Conservation (phyloP, 2,329 filamentous ascomycete species). For the Lecanicillium sp. region DNA sequence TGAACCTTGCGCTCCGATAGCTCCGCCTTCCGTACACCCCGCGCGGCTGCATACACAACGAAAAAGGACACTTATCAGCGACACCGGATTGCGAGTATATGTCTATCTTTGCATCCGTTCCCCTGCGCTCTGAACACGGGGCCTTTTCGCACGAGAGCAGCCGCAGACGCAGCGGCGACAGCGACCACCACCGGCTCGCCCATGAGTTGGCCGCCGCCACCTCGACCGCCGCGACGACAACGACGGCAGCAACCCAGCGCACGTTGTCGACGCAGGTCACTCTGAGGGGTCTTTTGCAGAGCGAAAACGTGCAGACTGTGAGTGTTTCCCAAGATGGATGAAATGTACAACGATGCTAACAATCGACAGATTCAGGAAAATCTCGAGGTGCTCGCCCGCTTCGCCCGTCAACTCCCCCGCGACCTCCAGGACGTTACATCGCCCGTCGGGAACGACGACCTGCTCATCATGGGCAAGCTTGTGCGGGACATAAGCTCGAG, state of each 20-base stretch:
- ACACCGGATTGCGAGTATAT: not conserved
- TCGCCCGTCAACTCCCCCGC: slow-evolving; percentile 8
- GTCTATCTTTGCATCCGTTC: slow-evolving; percentile 1
- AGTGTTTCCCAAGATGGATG: not conserved
- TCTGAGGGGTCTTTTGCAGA: slow-evolving; percentile 4
- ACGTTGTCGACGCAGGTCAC: slow-evolving; percentile 6
- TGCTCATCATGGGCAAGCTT: slow-evolving; percentile 4
- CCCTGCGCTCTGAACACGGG: slow-evolving; percentile 1
- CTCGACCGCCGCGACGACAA: not conserved
- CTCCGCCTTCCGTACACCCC: not conserved
- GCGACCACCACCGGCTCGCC: no score
- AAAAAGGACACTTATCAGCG: not conserved
- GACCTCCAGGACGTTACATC: not conserved
- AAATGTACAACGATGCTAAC: not conserved
- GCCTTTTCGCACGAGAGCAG: not conserved
- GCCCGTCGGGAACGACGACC: not conserved
- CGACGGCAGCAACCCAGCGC: not conserved
- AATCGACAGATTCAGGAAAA: not conserved
- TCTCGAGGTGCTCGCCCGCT: slow-evolving; percentile 1
- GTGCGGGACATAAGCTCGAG: slow-evolving; percentile 3
- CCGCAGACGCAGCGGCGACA: not conserved
- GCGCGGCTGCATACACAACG: not conserved
- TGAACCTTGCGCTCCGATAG: not conserved
- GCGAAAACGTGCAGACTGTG: slow-evolving; percentile 10
- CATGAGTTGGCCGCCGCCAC: not conserved